phyloP scores from a whole-genome alignment of 192 early-diverging fungal genomes.

The Cetraspora pellucida region DNA sequence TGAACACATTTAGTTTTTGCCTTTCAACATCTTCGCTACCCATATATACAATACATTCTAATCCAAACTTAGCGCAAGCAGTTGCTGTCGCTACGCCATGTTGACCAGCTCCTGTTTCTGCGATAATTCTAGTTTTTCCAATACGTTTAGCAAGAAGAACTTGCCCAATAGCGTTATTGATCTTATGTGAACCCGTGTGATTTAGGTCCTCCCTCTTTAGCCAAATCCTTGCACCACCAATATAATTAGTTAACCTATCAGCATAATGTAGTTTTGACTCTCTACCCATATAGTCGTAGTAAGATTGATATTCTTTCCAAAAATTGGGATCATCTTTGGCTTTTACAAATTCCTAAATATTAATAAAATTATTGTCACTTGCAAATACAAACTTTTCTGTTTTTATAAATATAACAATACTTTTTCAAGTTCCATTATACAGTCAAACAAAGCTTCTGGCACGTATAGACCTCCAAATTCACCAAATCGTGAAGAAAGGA shows the following conservation, averaged over 20 bases:
- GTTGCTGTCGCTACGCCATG: constrained; percentile 98
- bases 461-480: constrained; percentile 97
- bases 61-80: constrained; percentile 96
- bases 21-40: constrained; percentile 93
- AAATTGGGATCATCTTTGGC: constrained; percentile 89
- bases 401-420: not conserved
- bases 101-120: constrained; percentile 98
- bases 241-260: constrained; percentile 76
- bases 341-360: constrained; percentile 63
- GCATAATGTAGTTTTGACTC: constrained; percentile 89
- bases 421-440: constrained; percentile 83
- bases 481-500: constrained; percentile 83
- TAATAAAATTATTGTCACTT: not conserved
- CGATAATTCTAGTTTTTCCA: constrained; percentile 96
- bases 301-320: constrained; percentile 87
- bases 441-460: constrained; percentile 96
- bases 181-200: constrained; percentile 99
- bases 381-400: not conserved
- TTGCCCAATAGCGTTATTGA: constrained; percentile 98
- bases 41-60: constrained; percentile 98
- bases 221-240: constrained; percentile 90
- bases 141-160: constrained; percentile 82
- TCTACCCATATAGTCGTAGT: constrained; percentile 91
- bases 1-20: constrained; percentile 94
- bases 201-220: constrained; percentile 98